phyloP scores from a whole-genome alignment of 768 basidiomycete species.

The Mycena vulgaris region DNA sequence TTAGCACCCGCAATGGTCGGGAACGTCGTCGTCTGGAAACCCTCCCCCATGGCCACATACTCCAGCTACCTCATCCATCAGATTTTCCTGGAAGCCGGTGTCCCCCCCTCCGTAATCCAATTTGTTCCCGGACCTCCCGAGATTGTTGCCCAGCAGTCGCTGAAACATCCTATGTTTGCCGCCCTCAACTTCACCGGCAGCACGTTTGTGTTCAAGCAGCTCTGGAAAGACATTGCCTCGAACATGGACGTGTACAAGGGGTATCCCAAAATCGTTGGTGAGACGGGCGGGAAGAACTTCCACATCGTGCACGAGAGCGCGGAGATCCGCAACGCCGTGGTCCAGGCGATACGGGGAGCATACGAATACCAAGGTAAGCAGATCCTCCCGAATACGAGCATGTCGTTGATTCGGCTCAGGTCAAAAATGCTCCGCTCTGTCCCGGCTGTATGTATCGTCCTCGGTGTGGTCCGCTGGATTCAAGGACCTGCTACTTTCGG shows the following conservation, averaged over 20 bases:
- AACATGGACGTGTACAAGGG: conserved; percentile 91
- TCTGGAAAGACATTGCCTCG: conserved; percentile 95
- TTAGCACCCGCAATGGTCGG: conserved; percentile 93
- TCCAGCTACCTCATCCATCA: conserved; percentile 95
- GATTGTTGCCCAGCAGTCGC: conserved; percentile 83
- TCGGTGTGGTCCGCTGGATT: conserved; percentile 91
- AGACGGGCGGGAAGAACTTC: conserved; percentile 99
- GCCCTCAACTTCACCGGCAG: conserved; percentile 97
- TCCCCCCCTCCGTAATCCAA: conserved; percentile 96
- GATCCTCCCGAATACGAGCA: not conserved
- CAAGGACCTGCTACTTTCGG: conserved; percentile 81
- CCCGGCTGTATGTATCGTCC: conserved; percentile 90
- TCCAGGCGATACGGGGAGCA: conserved; percentile 88
- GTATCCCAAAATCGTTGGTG: conserved; percentile 97
- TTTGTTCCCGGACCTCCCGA: conserved; percentile 93
- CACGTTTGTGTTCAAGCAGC: conserved; percentile 92
- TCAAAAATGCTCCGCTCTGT: conserved; percentile 97
- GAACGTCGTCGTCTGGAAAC: conserved; percentile 97
- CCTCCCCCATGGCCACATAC: conserved; percentile 95
- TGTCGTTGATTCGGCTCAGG: conserved; percentile 56
- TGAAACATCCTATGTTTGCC: conserved; percentile 85
- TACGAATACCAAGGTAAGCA: conserved; percentile 94
- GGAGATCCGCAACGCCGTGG: conserved; percentile 90
- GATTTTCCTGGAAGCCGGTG: conserved; percentile 93
- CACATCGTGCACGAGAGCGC: conserved; percentile 93